Percentiles rank a stretch among this genome's conserved stretches.
Conservation (phyloP, 1,139 yeast genomes). For the Arxiozyma telluris region DNA sequence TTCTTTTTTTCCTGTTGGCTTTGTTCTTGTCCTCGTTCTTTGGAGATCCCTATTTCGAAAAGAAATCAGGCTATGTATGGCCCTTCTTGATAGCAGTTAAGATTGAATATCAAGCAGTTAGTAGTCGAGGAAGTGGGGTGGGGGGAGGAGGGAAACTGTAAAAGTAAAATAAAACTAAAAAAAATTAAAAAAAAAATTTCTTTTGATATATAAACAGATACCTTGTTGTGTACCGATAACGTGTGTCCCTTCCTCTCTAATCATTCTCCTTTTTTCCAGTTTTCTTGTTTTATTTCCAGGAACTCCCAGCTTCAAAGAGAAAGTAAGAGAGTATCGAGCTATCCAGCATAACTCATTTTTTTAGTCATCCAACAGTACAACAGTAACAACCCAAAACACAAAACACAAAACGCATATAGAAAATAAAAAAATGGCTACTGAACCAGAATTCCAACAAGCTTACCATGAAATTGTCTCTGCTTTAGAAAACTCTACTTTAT, state of each 20-base stretch:
- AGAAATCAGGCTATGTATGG: background rate
- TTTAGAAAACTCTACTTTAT: slow-evolving; percentile 82
- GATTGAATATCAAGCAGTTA: too few relatives aligned
- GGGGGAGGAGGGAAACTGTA: background rate
- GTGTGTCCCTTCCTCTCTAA: too few relatives aligned
- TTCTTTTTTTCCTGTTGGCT: too few relatives aligned
- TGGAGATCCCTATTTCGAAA: background rate
- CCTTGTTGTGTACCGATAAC: background rate
- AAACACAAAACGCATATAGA: background rate
- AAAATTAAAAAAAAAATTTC: too few relatives aligned
- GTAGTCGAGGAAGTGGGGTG: background rate
- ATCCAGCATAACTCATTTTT: too few relatives aligned
- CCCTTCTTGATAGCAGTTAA: background rate
- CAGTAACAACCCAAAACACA: background rate
- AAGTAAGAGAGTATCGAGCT: background rate
- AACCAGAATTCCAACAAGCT: slow-evolving; percentile 99
- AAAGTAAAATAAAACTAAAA: background rate
- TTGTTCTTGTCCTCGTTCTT: too few relatives aligned
- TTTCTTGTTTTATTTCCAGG: too few relatives aligned
- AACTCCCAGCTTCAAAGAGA: too few relatives aligned
- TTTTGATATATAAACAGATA: background rate
- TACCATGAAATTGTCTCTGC: slow-evolving; percentile 87
- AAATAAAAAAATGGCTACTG: slow-evolving; percentile 28
- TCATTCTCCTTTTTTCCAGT: too few relatives aligned
- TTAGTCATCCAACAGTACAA: too few relatives aligned